A percentile compares a stretch with the other conserved stretches of the same genome.
These are phyloP conservation scores for Pichia deserticola DNA, from an alignment of 805 yeast species.

Conservation along the genomic window DNA sequence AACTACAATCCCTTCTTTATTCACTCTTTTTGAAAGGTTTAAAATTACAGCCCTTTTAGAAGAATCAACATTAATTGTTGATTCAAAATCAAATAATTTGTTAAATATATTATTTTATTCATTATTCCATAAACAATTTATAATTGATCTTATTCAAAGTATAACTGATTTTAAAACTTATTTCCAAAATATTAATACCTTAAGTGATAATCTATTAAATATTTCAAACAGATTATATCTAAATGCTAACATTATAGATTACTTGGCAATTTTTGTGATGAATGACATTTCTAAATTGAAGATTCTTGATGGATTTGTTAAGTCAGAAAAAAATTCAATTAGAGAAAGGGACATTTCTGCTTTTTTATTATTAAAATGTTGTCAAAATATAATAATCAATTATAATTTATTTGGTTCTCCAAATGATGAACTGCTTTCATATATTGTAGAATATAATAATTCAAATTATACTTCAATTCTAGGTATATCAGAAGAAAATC, in stretches of 20 bases:
- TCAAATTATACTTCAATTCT: constrained; percentile 5
- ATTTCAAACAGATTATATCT: not conserved
- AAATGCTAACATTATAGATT: not conserved
- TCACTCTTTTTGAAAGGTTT: constrained; percentile 15
- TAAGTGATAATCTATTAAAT: not conserved
- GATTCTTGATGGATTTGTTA: constrained; percentile 1
- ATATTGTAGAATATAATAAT: constrained; percentile 5
- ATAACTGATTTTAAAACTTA: not conserved
- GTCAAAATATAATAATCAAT: constrained; percentile 2
- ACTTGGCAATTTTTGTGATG: not conserved
- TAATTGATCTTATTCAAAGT: not conserved
- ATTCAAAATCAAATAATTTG: constrained; percentile 9
- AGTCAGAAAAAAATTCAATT: not conserved
- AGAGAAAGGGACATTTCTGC: constrained; percentile 6
- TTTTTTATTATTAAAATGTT: constrained; percentile 5
- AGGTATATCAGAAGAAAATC: constrained; percentile 16
- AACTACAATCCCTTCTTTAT: constrained; percentile 1
- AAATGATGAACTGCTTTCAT: not conserved
- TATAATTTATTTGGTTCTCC: constrained; percentile 5
- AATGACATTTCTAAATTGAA: not conserved
- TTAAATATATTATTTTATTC: constrained; percentile 10
- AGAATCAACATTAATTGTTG: constrained; percentile 17
- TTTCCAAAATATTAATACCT: not conserved
- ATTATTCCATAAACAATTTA: constrained; percentile 6
- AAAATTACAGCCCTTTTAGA: constrained; percentile 15